Conservation (phyloP, 768 basidiomycete genomes). For the Sarcodon sp. region DNA sequence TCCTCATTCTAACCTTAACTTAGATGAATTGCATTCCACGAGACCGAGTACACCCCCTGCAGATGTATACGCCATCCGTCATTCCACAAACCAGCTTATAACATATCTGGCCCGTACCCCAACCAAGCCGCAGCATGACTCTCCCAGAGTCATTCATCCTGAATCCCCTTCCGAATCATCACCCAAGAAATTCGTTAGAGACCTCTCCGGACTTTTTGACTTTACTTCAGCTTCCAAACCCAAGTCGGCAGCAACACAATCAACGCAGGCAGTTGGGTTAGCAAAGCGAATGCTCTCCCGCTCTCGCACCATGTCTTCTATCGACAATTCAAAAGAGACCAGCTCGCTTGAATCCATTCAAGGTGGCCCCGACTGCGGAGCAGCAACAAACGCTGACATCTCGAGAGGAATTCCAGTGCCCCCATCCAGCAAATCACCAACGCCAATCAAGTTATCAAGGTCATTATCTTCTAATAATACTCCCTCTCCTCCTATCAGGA, state of each 20-base stretch:
- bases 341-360: conserved; percentile 8
- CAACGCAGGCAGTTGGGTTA: conserved; percentile 15
- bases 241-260: background rate
- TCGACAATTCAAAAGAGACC: conserved; percentile 18
- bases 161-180: background rate
- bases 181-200: conserved; percentile 17
- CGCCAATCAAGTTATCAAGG: conserved; percentile 6
- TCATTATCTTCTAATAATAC: background rate
- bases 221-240: conserved; percentile 14
- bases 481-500: background rate
- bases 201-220: conserved; percentile 35
- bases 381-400: conserved; percentile 10
- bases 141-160: background rate
- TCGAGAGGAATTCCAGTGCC: conserved; percentile 6
- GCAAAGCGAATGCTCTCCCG: conserved; percentile 65
- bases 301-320: conserved; percentile 48
- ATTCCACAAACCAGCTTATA: conserved; percentile 1
- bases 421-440: conserved; percentile 4
- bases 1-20: too few species aligned
- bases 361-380: conserved; percentile 4
- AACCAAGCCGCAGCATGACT: background rate
- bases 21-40: too few species aligned
- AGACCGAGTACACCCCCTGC: background rate
- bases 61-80: background rate
- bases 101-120: conserved; percentile 8